Conservation (phyloP, 495 filamentous ascomycete species). For the Ascobolus immersus region DNA sequence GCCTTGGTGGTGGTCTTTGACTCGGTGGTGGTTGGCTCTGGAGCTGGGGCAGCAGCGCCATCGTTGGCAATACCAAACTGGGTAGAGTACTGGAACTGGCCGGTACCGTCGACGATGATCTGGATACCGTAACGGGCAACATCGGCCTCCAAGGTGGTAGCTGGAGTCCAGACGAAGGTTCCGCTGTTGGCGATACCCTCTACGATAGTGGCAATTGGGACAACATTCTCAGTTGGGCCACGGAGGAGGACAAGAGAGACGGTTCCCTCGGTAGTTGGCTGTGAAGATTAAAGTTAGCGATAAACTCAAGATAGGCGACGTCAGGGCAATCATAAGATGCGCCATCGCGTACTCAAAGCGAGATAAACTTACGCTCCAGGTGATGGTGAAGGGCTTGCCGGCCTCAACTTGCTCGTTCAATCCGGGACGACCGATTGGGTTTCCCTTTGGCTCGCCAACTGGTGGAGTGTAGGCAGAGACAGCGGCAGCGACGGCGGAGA, state of each 20-base stretch:
- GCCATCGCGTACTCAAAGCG: neutral
- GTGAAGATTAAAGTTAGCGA: conserved; percentile 1
- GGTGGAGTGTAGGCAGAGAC: conserved; percentile 26
- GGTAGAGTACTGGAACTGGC: conserved; percentile 41
- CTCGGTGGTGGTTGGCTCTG: conserved; percentile 5
- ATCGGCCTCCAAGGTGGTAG: conserved; percentile 22
- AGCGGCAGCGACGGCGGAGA: conserved; percentile 25
- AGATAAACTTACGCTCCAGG: conserved; percentile 22
- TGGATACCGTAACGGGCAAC: conserved; percentile 35
- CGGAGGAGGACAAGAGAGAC: conserved; percentile 38
- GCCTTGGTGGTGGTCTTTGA: conserved; percentile 2
- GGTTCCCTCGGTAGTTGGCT: conserved; percentile 22
- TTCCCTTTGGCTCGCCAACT: conserved; percentile 25
- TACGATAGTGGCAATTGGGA: conserved; percentile 22
- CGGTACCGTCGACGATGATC: conserved; percentile 34
- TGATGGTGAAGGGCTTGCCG: conserved; percentile 33
- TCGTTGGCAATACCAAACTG: conserved; percentile 40
- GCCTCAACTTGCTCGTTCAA: conserved; percentile 28
- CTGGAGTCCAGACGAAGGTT: conserved; percentile 30
- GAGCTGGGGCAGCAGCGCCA: conserved; percentile 1
- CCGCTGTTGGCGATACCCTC: conserved; percentile 34
- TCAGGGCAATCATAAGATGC: too few species aligned
- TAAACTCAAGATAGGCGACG: neutral
- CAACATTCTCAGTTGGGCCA: conserved; percentile 32
- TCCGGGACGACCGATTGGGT: conserved; percentile 29